Conservation (phyloP, 495 filamentous ascomycete species). For the Penicillium psychrofluorescens region DNA sequence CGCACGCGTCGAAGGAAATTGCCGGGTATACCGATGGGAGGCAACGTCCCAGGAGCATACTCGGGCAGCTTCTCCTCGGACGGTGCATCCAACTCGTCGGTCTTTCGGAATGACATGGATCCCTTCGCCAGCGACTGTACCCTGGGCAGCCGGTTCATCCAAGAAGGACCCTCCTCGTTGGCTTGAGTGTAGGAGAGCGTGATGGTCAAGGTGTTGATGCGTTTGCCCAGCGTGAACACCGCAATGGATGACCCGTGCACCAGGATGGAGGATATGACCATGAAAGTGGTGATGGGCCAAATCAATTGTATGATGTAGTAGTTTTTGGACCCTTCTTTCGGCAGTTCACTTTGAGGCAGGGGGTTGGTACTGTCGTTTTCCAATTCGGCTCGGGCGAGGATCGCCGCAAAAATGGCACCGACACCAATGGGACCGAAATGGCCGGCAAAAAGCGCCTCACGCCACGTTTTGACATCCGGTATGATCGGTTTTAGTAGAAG, state of each 20-base stretch:
- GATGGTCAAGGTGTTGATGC: conserved; percentile 92
- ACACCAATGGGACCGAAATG: conserved; percentile 99
- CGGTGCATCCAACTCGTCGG: conserved; percentile 44
- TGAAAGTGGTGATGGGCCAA: conserved; percentile 93
- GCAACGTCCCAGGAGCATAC: conserved; percentile 71
- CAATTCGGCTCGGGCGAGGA: conserved; percentile 83
- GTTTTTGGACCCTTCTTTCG: conserved; percentile 41
- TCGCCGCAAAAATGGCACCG: conserved; percentile 91
- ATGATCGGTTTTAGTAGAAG: conserved; percentile 84
- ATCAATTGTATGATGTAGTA: conserved; percentile 72
- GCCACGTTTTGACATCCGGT: conserved; percentile 97
- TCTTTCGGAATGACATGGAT: conserved; percentile 73
- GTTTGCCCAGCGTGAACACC: conserved; percentile 96
- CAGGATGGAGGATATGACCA: conserved; percentile 89
- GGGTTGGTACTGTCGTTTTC: conserved; percentile 69
- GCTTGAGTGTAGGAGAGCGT: conserved; percentile 92
- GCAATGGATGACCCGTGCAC: conserved; percentile 97
- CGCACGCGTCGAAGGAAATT: conserved; percentile 77
- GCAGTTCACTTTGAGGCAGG: conserved; percentile 54
- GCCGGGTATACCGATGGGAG: conserved; percentile 65
- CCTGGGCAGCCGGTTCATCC: conserved; percentile 91
- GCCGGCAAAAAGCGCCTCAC: conserved; percentile 93
- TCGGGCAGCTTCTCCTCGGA: conserved; percentile 58
- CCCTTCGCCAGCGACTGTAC: conserved; percentile 73
- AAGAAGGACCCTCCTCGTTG: conserved; percentile 80